phyloP scores from a whole-genome alignment of 228 moss, liverwort and hornwort species.

The Sphagnum magellanicum region DNA sequence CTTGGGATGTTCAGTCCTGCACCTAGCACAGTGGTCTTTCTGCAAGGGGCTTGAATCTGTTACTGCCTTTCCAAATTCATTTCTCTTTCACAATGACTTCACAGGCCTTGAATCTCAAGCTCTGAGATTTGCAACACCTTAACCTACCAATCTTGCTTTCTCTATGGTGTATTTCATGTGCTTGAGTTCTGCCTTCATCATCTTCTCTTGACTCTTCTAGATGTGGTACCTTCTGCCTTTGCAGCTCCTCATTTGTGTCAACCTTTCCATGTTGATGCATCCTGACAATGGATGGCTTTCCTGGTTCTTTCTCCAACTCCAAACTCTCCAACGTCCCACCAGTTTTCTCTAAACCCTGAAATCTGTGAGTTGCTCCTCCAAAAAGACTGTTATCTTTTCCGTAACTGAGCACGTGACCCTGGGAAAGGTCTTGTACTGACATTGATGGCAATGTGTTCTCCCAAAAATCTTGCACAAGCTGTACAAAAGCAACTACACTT shows the following conservation, averaged over 20 bases:
- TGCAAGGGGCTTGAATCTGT: slow-evolving; percentile 12
- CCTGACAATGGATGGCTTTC: too few species aligned
- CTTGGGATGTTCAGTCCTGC: slow-evolving; percentile 10
- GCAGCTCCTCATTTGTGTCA: not conserved
- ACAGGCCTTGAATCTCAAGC: slow-evolving; percentile 1
- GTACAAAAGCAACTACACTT: slow-evolving; percentile 4
- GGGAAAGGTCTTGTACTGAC: slow-evolving; percentile 17
- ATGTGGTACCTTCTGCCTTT: not conserved
- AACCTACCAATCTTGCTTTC: not conserved
- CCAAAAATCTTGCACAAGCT: slow-evolving; percentile 33
- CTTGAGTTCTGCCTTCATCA: slow-evolving; percentile 2
- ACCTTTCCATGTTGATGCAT: not conserved
- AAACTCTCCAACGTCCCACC: not conserved
- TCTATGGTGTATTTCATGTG: not conserved
- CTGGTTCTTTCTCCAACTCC: not conserved
- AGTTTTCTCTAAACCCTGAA: not conserved
- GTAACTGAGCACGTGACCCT: not conserved
- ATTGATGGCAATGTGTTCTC: slow-evolving; percentile 17
- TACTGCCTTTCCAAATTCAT: slow-evolving; percentile 8
- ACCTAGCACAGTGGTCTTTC: slow-evolving; percentile 2
- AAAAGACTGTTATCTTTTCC: too few species aligned
- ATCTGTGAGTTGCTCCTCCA: not conserved
- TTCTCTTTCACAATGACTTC: slow-evolving; percentile 8
- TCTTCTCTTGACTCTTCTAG: slow-evolving; percentile 11
- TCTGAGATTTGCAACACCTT: slow-evolving; percentile 11